Base-by-base conservation (phyloP, 192 early-diverging fungal species). In the Coemansia sp. region DNA sequence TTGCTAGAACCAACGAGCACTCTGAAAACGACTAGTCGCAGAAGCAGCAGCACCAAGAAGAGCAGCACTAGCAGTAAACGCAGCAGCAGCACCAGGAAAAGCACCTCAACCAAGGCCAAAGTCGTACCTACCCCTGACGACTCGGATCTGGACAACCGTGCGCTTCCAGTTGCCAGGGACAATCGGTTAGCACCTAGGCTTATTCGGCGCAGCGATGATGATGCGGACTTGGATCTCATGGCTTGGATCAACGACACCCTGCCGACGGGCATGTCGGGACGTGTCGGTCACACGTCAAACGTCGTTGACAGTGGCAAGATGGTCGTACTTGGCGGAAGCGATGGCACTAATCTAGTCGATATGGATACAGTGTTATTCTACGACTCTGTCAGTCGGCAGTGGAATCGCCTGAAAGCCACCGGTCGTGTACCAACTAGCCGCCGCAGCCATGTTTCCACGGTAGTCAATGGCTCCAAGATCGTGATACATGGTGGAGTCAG, bases 291-390 rank as follows among this genome's bases (percentile, higher is more conserved):
- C 57, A 76, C 75, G 0, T 70, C 77, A 27, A 77, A 60, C 34
- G 65, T 82, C 20, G 57, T 83, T 0, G 66, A 67, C 43, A 63
- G 66, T 20, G 67, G 65, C 22, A 49, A 59, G 11, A 86, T 86
- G 85, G 85, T 77, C 18, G 78, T 86, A 6, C 43, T 86, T 18
- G 85, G 85, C 52, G 81, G 81, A 20, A 73, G 76, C 44, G 38
- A 63, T 42, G 66, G 76, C 36, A 41, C 62, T 12, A 67, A 22
- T 20, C 49, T 86, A 38, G 75, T 75, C 0, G 67, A 65, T 57
- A 74, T 82, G 75, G 36, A 54, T 22, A 67, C 54, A 0, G 68
- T 86, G 4, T 72, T 73, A 51, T 33, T 75, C 1, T 86, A 86
- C 67, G 67, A 78, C 42, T 40, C 66, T 6, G 46, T 63, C 61